Percentiles rank a stretch among this genome's conserved stretches.
phyloP scores from a whole-genome alignment of 2,329 filamentous ascomycete species.

The Xylaria sp. region DNA sequence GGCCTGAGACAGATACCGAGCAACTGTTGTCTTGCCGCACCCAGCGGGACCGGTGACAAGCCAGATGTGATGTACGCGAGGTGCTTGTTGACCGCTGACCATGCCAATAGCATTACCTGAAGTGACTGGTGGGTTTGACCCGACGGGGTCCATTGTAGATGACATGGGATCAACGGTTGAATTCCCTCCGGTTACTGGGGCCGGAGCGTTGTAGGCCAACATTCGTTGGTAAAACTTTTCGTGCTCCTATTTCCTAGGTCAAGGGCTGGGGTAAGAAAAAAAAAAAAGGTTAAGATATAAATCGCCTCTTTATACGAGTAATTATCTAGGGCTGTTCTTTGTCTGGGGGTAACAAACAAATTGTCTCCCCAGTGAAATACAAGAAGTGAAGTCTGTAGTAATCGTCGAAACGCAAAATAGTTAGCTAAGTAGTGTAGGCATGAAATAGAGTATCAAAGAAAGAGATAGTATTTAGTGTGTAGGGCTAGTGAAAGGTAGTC shows the following conservation, averaged over 20 bases:
- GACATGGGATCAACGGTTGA: slow-evolving; percentile 49
- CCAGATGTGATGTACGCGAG: slow-evolving; percentile 76
- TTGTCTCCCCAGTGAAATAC: neutral
- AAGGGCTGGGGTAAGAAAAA: slow-evolving; percentile 1
- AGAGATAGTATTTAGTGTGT: neutral
- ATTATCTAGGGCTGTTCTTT: slow-evolving; percentile 9
- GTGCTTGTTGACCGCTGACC: slow-evolving; percentile 42
- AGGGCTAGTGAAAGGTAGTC: slow-evolving; percentile 19
- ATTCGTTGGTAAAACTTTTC: slow-evolving; percentile 48
- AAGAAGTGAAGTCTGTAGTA: slow-evolving; percentile 11
- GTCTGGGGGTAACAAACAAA: neutral
- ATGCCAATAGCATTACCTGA: slow-evolving; percentile 48
- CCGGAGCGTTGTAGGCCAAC: slow-evolving; percentile 63
- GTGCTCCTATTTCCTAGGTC: neutral
- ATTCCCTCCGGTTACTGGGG: slow-evolving; percentile 57
- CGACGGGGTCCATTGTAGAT: slow-evolving; percentile 46
- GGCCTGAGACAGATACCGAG: slow-evolving; percentile 70
- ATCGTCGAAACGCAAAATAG: neutral
- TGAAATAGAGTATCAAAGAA: slow-evolving; percentile 2
- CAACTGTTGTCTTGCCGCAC: slow-evolving; percentile 82
- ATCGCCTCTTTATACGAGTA: slow-evolving; percentile 4
- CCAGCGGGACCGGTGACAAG: slow-evolving; percentile 82
- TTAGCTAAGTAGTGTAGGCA: slow-evolving; percentile 8
- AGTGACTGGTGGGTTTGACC: slow-evolving; percentile 47
- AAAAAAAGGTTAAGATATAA: neutral